These are phyloP conservation scores for Pestalotiopsis fici DNA, from an alignment of 2,329 filamentous ascomycete species.

Conservation along the genomic window DNA sequence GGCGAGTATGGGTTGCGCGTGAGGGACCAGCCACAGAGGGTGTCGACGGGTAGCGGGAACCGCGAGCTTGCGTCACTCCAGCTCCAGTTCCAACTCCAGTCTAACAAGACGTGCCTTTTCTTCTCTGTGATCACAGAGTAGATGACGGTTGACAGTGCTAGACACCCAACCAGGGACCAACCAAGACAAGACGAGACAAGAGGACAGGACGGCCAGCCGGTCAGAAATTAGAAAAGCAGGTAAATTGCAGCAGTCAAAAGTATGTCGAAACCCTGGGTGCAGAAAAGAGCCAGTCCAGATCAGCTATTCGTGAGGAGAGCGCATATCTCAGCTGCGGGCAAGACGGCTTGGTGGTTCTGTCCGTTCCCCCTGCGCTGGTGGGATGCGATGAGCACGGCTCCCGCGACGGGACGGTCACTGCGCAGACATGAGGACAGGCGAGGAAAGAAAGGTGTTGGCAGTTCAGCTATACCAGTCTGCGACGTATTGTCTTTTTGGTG, in stretches of 20 bases:
- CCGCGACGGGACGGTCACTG: not conserved
- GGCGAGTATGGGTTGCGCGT: not conserved
- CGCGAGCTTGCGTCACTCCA: constrained; percentile 3
- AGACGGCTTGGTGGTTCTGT: not conserved
- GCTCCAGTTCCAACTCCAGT: not conserved
- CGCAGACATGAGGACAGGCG: not conserved
- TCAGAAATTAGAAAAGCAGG: not conserved
- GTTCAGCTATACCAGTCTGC: not conserved
- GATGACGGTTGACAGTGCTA: not conserved
- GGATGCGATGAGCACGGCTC: not conserved
- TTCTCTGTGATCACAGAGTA: not conserved
- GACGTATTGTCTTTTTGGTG: not conserved
- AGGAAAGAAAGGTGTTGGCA: not conserved
- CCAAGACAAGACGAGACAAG: constrained; percentile 2
- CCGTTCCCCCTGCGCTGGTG: not conserved
- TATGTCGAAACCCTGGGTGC: not conserved
- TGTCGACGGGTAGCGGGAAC: not conserved
- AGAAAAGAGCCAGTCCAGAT: not conserved
- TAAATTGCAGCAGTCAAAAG: not conserved
- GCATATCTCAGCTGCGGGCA: constrained; percentile 1
- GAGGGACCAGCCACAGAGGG: not conserved
- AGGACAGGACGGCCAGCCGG: not conserved
- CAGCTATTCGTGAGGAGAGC: not conserved
- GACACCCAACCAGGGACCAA: constrained; percentile 2
- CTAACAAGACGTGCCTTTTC: too few relatives aligned